Base-by-base conservation (phyloP, 176 grass and related monocot genomes). In the Eragrostis nindensis region DNA sequence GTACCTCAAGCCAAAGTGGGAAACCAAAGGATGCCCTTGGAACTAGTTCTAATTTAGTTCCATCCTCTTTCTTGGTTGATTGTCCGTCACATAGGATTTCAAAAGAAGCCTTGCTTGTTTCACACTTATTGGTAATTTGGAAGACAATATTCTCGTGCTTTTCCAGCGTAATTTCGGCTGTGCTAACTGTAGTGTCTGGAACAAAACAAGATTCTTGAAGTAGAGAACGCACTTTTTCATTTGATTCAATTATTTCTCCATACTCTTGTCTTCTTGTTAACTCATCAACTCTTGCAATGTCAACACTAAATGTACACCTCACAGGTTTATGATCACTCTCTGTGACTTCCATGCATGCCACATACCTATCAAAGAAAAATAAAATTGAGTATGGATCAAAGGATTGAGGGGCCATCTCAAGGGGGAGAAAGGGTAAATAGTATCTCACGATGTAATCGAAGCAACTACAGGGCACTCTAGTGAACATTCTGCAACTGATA, bases 281-380 rank as follows among this genome's bases (percentile, higher is more conserved):
- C 80, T 94, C 86, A 80, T 98, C 95, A 47, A 86, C 76, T 83
- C 88, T 86, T 83, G 95, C 90, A 87, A 98, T 98, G 56, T 94
- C 95, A 78, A 98, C 81, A 44, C 76, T 94, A 76, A 98, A 94
- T 78, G 87, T 94, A 82, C 95, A 98, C 66, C 92, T 94, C 44
- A 98, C 90, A 77, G 95, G 95, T 90, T 98, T 98, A 89, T 98
- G 95, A 70, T 94, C 95, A 80, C 95, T 98, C 44, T 98, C 92
- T 61, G 66, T 94, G 67, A 91, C 92, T 49, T 94, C 95, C 95
- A 98, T 94, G 86, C 86, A 89, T 71, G 95, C 95, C 79, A 92
- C 92, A 47, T 98, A 98, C 90, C 95, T 98, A 84, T 83, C 68
- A 62, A 75, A 78, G 38, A 87, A 24, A 3, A n/a, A 76, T 70